Base-by-base conservation (phyloP, 2,329 filamentous ascomycete species). In the Penicillium sp. region DNA sequence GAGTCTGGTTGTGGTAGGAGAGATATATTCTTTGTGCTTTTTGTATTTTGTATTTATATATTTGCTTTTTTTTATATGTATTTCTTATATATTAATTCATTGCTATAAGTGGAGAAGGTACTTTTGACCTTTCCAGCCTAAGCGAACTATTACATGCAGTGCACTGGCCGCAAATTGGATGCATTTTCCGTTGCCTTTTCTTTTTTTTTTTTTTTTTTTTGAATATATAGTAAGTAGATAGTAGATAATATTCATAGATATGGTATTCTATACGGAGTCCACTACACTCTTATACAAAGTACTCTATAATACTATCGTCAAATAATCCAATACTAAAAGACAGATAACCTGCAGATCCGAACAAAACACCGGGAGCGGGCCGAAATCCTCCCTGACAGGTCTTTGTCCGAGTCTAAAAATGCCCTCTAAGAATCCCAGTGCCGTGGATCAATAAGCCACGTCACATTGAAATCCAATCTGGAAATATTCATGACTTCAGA, bases 71-170 rank as follows among this genome's bases (percentile, higher is more conserved):
- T 7, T 21, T 21, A 21, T 21, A 21, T 21, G 19, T 21, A 8
- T 31, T 31, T 13, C 25, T 27, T 2, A 8, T 31, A 19, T 39
- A 39, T 39, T 39, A 34, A 16, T 16, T 34, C 31, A 6, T 33
- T 3, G 4, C 5, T 31, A 8, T 5, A 23, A 47, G 61, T 64
- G 59, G 61, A 63, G 59, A 55, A 44, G 57, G 69, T 71, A 72
- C 68, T 70, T 71, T 72, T 70, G 69, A 10, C 44, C 44, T 61
- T 60, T 53, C 55, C 62, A 59, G 55, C 39, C 61, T 60, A 66
- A 57, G 58, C 61, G 63, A 64, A 63, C 64, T 65, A 66, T 66
- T 66, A 62, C 58, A 59, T 66, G 64, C 64, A 63, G 64, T 52
- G 64, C 64, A 65, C 61, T 66, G 64, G 64, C 63, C 61, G 60